Evolutionary conservation across 768 basidiomycete species (phyloP).

Genomic region (Favolaschia claudopus): DNA sequence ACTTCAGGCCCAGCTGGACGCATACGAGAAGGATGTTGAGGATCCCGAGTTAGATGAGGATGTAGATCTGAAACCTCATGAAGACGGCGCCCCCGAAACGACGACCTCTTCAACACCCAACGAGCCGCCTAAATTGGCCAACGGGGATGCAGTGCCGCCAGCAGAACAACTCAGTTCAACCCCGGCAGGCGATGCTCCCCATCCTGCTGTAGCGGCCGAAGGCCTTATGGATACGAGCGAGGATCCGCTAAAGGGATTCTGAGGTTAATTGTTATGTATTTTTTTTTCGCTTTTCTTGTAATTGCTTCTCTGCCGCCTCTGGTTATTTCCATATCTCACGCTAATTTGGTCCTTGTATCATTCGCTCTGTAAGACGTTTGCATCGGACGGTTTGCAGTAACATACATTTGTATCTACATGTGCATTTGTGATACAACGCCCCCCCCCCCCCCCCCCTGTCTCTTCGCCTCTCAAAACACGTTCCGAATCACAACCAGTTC

Average conservation of each 20-base stretch:
- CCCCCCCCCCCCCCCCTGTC: conserved; percentile 9
- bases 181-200: conserved; percentile 62
- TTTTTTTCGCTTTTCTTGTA: conserved; percentile 16
- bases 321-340: conserved; percentile 16
- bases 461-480: conserved; percentile 30
- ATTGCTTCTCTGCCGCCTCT: conserved; percentile 2
- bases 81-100: conserved; percentile 29
- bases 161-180: conserved; percentile 57
- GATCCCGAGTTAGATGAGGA: conserved; percentile 47
- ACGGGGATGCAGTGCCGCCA: conserved; percentile 53
- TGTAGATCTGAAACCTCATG: conserved; percentile 43
- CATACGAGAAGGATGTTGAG: conserved; percentile 62
- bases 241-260: conserved; percentile 52
- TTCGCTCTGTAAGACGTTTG: conserved; percentile 12
- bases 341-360: conserved; percentile 14
- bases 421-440: conserved; percentile 2
- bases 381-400: conserved; percentile 16
- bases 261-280: conserved; percentile 20
- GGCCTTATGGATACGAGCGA: conserved; percentile 74
- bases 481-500: conserved; percentile 69
- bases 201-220: conserved; percentile 63
- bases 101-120: conserved; percentile 27
- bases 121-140: conserved; percentile 49
- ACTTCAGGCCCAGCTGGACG: conserved; percentile 68
- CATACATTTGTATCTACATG: conserved; percentile 18